These are phyloP conservation scores for Cyberlindnera amylophila DNA, from an alignment of 805 yeast genomes.

Conservation along the genomic window DNA sequence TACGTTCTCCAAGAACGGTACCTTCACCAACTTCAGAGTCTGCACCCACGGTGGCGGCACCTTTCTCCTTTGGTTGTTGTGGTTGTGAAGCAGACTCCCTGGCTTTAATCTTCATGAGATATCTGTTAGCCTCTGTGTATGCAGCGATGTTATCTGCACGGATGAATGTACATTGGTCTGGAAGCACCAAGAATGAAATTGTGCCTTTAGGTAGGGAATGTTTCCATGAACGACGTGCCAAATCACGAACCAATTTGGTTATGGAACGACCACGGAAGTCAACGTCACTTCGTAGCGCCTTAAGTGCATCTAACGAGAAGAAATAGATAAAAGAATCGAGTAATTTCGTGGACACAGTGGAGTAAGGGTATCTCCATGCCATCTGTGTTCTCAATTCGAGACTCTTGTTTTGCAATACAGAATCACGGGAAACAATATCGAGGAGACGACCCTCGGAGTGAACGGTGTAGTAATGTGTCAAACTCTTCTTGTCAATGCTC, in stretches of 20 bases:
- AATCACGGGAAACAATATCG: slow-evolving; percentile 67
- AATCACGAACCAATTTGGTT: slow-evolving; percentile 71
- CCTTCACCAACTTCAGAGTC: slow-evolving; percentile 76
- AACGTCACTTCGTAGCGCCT: slow-evolving; percentile 41
- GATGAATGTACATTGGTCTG: slow-evolving; percentile 64
- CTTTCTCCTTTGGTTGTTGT: slow-evolving; percentile 35
- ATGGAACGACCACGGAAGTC: slow-evolving; percentile 40
- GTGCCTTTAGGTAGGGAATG: slow-evolving; percentile 58
- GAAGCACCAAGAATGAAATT: slow-evolving; percentile 67
- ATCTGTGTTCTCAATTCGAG: slow-evolving; percentile 79
- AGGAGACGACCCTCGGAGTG: slow-evolving; percentile 59
- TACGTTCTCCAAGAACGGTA: slow-evolving; percentile 72
- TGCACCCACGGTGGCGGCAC: slow-evolving; percentile 75
- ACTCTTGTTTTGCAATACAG: slow-evolving; percentile 67
- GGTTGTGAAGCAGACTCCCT: slow-evolving; percentile 22
- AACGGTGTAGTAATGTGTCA: slow-evolving; percentile 64
- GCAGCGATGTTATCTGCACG: slow-evolving; percentile 77
- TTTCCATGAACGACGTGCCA: slow-evolving; percentile 90
- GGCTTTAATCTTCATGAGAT: slow-evolving; percentile 65
- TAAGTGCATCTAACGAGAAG: slow-evolving; percentile 50
- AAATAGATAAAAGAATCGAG: slow-evolving; percentile 72
- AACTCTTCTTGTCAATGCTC: slow-evolving; percentile 70
- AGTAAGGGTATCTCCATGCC: slow-evolving; percentile 82
- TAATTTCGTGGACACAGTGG: slow-evolving; percentile 71
- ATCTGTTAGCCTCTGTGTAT: slow-evolving; percentile 86